Base-by-base conservation (phyloP, 2,329 filamentous ascomycete species). In the Colletotrichum zoysiae region DNA sequence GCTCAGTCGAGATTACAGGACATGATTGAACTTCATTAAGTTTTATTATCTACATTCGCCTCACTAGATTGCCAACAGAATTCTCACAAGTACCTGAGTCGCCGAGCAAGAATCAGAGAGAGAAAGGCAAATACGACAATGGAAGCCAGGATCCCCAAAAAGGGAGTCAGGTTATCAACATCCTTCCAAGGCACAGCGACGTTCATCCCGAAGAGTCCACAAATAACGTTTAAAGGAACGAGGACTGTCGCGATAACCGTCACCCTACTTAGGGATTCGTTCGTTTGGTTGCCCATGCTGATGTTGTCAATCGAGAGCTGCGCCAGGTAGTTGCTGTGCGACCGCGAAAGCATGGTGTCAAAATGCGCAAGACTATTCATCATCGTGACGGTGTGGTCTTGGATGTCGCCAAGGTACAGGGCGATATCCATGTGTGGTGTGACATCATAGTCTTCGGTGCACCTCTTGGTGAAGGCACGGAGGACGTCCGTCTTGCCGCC, bases 331-430 rank as follows among this genome's bases (percentile, higher is more conserved):
- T 98, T 98, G 85, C 93, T 94, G 84, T 99, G 96, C 2, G 93
- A 93, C 26, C 96, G 92, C 26, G 93, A 95, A 58, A 99, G 88
- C 88, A 99, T 98, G 86, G 98, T 98, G 81, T 99, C 96, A 76
- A 97, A 98, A 80, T 99, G 96, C 0, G 90, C 91, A 76, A 99
- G 83, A 81, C 97, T 99, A 76, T 93, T 95, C 89, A 97, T 97
- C 95, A 98, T 98, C 55, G 96, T 99, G 67, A 99, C 94, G 63
- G 98, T 95, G 87, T 99, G 96, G 83, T 99, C 96, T 82, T 99
- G 96, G 74, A 99, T 98, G 83, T 99, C 96, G 78, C 94, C 94
- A 35, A 99, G 89, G 79, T 99, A 99, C 77, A 99, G 89, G 23
- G 95, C 96, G 74, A 99, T 97, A 78, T 99, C 96, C 84, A 96